Evolutionary conservation across 1,139 yeast species (phyloP).

Genomic region (Scheffersomyces insectosa): DNA sequence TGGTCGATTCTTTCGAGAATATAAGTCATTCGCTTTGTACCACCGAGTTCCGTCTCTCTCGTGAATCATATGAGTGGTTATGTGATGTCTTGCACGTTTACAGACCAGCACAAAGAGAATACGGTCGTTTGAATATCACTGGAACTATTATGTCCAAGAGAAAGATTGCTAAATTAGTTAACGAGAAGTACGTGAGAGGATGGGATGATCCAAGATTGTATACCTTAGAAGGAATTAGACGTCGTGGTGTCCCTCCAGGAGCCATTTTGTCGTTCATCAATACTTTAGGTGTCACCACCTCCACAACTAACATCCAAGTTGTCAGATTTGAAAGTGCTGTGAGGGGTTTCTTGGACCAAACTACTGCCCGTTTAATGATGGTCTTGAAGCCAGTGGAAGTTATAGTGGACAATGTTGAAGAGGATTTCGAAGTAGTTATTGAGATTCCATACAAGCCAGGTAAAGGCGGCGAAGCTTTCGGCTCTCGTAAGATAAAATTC

Average conservation of each 20-base stretch:
- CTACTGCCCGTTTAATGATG: constrained; percentile 95
- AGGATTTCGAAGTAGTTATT: constrained; percentile 66
- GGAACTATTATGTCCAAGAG: constrained; percentile 95
- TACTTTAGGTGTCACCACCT: constrained; percentile 94
- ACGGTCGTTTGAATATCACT: constrained; percentile 91
- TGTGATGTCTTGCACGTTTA: constrained; percentile 94
- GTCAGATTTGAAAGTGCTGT: constrained; percentile 88
- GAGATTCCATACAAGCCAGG: constrained; percentile 92
- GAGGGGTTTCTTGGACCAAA: constrained; percentile 82
- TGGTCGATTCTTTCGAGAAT: constrained; percentile 96
- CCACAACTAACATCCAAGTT: constrained; percentile 87
- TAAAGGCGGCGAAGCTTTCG: constrained; percentile 43
- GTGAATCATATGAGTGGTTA: constrained; percentile 98
- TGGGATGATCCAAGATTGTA: constrained; percentile 99
- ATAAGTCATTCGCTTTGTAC: constrained; percentile 95
- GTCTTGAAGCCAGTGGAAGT: constrained; percentile 84
- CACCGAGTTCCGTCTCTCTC: constrained; percentile 85
- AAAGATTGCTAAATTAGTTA: constrained; percentile 90
- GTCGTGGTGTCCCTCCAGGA: constrained; percentile 99
- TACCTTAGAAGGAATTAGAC: constrained; percentile 90
- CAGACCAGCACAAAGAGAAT: constrained; percentile 98
- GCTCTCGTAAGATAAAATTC: constrained; percentile 76
- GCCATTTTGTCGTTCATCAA: constrained; percentile 91
- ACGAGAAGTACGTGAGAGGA: constrained; percentile 78
- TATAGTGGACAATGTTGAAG: constrained; percentile 78